phyloP scores from a whole-genome alignment of 805 yeast species.

The Monosporozyma yasuniensis region DNA sequence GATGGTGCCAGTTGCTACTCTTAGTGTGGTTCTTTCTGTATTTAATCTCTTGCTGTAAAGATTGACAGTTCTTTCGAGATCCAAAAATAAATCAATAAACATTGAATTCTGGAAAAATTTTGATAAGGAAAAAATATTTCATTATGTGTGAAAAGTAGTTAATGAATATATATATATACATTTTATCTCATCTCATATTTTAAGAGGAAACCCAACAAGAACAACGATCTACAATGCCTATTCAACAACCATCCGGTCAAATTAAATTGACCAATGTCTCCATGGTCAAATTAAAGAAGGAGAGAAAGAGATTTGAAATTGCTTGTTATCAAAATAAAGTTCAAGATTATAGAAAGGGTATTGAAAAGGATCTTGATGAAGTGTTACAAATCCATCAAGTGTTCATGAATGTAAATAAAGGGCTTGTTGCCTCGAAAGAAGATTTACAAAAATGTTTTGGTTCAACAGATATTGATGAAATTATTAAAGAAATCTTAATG shows the following conservation, averaged over 20 bases:
- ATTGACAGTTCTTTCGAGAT: background rate
- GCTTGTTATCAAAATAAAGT: constrained; percentile 97
- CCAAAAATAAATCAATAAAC: background rate
- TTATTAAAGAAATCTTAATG: constrained; percentile 70
- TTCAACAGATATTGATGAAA: constrained; percentile 61
- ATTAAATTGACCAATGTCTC: constrained; percentile 92
- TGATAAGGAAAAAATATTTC: background rate
- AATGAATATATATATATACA: too few species aligned
- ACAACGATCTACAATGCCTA: constrained; percentile 34
- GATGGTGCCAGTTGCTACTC: background rate
- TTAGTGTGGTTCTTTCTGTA: background rate
- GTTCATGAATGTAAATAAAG: constrained; percentile 86
- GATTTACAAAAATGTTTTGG: constrained; percentile 70
- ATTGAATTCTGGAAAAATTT: background rate
- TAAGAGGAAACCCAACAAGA: background rate
- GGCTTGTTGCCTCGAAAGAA: constrained; percentile 82
- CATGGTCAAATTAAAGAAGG: constrained; percentile 81
- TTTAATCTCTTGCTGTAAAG: background rate
- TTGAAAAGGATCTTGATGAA: constrained; percentile 88
- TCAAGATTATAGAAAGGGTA: constrained; percentile 69
- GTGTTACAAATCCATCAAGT: constrained; percentile 95
- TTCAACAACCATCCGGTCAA: constrained; percentile 83
- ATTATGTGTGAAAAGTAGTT: background rate
- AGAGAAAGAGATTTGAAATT: constrained; percentile 83
- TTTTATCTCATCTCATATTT: too few species aligned